Percentiles rank a stretch among this genome's conserved stretches.
phyloP scores from a whole-genome alignment of 805 yeast genomes.

The Pichia paraexigua region DNA sequence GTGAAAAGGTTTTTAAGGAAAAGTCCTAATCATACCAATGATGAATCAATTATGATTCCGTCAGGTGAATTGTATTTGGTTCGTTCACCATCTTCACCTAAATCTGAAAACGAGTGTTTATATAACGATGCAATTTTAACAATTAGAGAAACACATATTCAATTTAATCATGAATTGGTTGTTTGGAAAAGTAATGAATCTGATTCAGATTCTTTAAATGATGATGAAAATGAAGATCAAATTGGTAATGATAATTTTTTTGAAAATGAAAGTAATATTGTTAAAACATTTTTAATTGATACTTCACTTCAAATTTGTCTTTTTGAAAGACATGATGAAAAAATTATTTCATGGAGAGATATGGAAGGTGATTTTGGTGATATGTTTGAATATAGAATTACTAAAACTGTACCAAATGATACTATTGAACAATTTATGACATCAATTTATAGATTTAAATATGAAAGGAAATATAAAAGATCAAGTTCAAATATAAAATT shows the following conservation, averaged over 20 bases:
- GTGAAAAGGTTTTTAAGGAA: conserved; percentile 44
- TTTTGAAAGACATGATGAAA: conserved; percentile 39
- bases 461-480: conserved; percentile 62
- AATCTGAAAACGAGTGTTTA: conserved; percentile 76
- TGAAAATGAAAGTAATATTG: conserved; percentile 41
- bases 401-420: conserved; percentile 44
- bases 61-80: conserved; percentile 72
- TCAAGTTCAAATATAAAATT: conserved; percentile 38
- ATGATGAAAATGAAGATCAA: conserved; percentile 41
- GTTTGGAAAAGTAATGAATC: conserved; percentile 64
- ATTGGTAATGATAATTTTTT: conserved; percentile 30
- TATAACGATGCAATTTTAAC: conserved; percentile 74
- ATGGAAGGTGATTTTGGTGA: conserved; percentile 83
- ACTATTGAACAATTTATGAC: conserved; percentile 57
- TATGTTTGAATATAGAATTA: conserved; percentile 70
- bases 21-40: conserved; percentile 34
- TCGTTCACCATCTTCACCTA: conserved; percentile 73
- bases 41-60: conserved; percentile 61
- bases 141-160: conserved; percentile 59
- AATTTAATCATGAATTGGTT: conserved; percentile 56
- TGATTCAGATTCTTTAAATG: conserved; percentile 43
- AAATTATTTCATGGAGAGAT: conserved; percentile 73
- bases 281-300: conserved; percentile 63
- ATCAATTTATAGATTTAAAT: conserved; percentile 59
- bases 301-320: conserved; percentile 51